Evolutionary conservation across 2,329 filamentous ascomycete species (phyloP), one percentile per base, ranked within the genome.

Genomic region (Monosporascus sp.): DNA sequence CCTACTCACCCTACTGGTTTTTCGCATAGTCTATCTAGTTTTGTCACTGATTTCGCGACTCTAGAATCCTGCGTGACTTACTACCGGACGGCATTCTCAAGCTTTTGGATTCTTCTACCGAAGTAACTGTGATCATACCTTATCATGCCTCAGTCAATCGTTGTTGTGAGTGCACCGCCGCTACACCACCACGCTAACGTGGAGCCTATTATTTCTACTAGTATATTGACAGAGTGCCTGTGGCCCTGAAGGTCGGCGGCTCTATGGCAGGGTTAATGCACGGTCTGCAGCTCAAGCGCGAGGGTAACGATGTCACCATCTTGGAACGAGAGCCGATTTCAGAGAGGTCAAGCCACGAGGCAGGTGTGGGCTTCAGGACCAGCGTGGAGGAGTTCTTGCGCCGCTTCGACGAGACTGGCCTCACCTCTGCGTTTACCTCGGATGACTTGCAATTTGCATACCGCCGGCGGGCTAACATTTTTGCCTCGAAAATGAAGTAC

Each of bases 241-340:
- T n/a, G n/a, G n/a, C n/a, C n/a, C n/a, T n/a, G n/a, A n/a, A 67
- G 64, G 62, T 72, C 22, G 70, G 70, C 9, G 69, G 70, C 49
- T 71, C 69, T 8, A 55, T 70, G 5, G 62, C 61, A 2, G 68
- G 69, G 11, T 64, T 72, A 3, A 58, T 71, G 51, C 58, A 62
- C 49, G 65, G 63, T 27, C 55, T 70, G 43, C 58, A 66, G 47
- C 60, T 70, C 41, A 71, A 71, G 50, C 64, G 64, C 1, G 59
- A 60, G 27, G 69, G 70, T 50, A 63, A 67, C 59, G 59, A 66
- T 47, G 65, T 72, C 4, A 63, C 58, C 7, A 68, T 72, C 47
- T 63, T 75, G 27, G 71, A 75, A 55, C 70, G 72, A 45, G 68
- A 71, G 7, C 65, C 66, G 3, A 63, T 63, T 5, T 15, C 9